Base-by-base conservation (phyloP, 2,329 filamentous ascomycete species). In the Tricladium varicosporioides region DNA sequence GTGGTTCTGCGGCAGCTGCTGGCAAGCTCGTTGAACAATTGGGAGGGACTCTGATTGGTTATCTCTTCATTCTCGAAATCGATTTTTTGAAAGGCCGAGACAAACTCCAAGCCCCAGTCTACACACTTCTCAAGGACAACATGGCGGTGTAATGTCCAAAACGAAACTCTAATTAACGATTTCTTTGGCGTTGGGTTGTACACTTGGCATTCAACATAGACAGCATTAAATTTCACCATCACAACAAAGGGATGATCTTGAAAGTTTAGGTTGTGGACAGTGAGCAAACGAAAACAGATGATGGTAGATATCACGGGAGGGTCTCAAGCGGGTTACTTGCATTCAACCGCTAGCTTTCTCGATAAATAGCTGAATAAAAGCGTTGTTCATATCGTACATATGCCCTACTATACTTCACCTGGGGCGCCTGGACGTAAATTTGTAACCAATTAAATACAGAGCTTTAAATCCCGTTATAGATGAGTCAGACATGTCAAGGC, bases 1-100 rank as follows among this genome's bases (percentile, higher is more conserved):
- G 93, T 75, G 94, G 94, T 67, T 96, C 92, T 63, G 94, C 94
- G 56, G 84, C 85, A 63, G 94, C 93, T 59, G 93, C 92, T 16
- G 92, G 90, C 62, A 83, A 90, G 61, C 87, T 99, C 58, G 90
- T 97, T 67, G 81, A 86, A 73, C 86, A 95, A 75, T 84, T 95
- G 63, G 91, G 92, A 65, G 94, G 92, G 64, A 80, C 84, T n/a
- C 80, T 97, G 48, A 76, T 96, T 58, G 93, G 91, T 67, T 97
- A 90, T 76, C 78, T 97, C 62, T 99, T 99, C 80, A 90, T 99
- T 69, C 89, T 97, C 72, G 93, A 97, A 75, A 88, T 99, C 63
- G 88, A 92, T 67, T 93, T 94, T 76, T 85, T 99, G 65, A 91
- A 96, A 72, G 94, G 94, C 66, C 86, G 91, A 67, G 88, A 92